Evolutionary conservation across 805 yeast genomes (phyloP).

Genomic region (Starmerella potacharoeniae): DNA sequence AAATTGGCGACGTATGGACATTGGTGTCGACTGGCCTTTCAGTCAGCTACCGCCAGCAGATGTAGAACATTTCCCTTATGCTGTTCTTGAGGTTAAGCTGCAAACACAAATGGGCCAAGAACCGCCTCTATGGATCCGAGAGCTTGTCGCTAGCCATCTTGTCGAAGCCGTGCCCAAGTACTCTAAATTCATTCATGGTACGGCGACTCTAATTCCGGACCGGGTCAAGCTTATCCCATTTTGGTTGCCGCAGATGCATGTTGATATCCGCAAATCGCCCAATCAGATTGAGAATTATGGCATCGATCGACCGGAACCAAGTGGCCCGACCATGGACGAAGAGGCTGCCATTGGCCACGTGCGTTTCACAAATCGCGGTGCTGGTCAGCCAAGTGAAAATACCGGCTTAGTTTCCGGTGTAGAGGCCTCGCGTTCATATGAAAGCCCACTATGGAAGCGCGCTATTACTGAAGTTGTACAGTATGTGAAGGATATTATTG

Average conservation of each 20-base stretch:
- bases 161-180: slow-evolving; percentile 98
- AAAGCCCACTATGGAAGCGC: slow-evolving; percentile 3
- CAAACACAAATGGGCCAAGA: slow-evolving; percentile 98
- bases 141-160: slow-evolving; percentile 77
- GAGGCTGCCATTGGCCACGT: slow-evolving; percentile 16
- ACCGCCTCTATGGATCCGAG: slow-evolving; percentile 96
- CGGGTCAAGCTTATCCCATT: slow-evolving; percentile 78
- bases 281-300: slow-evolving; percentile 7
- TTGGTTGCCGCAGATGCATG: slow-evolving; percentile 96
- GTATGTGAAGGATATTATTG: slow-evolving; percentile 12
- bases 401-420: slow-evolving; percentile 18
- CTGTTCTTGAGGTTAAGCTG: slow-evolving; percentile 90
- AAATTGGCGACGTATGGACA: slow-evolving; percentile 98
- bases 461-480: background rate
- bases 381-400: slow-evolving; percentile 16
- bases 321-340: slow-evolving; percentile 9
- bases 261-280: slow-evolving; percentile 85
- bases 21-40: slow-evolving; percentile 96
- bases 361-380: slow-evolving; percentile 8
- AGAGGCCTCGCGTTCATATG: slow-evolving; percentile 4
- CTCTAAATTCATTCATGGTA: slow-evolving; percentile 94
- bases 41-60: slow-evolving; percentile 72
- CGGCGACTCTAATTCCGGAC: slow-evolving; percentile 81
- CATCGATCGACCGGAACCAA: background rate
- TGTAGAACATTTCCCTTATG: slow-evolving; percentile 90